Conservation (phyloP, 2,329 filamentous ascomycete species). For the Cordyceps sp. region DNA sequence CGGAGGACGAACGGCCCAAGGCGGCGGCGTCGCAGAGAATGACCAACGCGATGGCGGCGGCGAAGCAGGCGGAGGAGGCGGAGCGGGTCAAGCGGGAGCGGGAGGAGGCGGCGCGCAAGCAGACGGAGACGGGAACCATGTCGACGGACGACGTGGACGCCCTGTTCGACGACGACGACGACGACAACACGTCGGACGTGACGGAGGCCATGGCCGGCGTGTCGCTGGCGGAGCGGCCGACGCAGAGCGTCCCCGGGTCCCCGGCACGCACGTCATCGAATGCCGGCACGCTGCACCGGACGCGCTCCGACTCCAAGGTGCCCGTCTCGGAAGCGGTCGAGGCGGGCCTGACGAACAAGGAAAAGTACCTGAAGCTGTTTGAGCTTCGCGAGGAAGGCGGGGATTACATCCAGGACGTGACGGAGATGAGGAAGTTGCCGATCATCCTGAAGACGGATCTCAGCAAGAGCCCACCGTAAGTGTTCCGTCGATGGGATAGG, state of each 20-base stretch:
- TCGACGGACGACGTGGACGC: slow-evolving; percentile 86
- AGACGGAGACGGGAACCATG: slow-evolving; percentile 88
- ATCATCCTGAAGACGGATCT: slow-evolving; percentile 97
- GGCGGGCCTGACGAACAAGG: slow-evolving; percentile 73
- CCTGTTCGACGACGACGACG: slow-evolving; percentile 78
- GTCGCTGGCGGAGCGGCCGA: slow-evolving; percentile 74
- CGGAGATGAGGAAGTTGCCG: slow-evolving; percentile 94
- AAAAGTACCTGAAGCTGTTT: slow-evolving; percentile 89
- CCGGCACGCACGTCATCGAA: slow-evolving; percentile 59
- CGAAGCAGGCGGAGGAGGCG: slow-evolving; percentile 66
- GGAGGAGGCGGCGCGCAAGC: slow-evolving; percentile 80
- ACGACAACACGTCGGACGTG: slow-evolving; percentile 73
- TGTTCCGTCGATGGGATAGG: slow-evolving; percentile 15
- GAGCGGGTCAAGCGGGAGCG: slow-evolving; percentile 70
- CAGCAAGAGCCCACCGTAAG: slow-evolving; percentile 98
- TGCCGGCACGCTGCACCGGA: slow-evolving; percentile 60
- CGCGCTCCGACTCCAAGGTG: slow-evolving; percentile 87
- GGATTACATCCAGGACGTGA: slow-evolving; percentile 95
- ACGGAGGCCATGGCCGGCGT: slow-evolving; percentile 87
- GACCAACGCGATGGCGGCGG: slow-evolving; percentile 58
- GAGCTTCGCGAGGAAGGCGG: slow-evolving; percentile 80
- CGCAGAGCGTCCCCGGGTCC: slow-evolving; percentile 88
- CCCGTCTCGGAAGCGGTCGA: slow-evolving; percentile 59
- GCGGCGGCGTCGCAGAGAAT: slow-evolving; percentile 57
- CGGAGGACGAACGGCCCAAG: slow-evolving; percentile 91